Evolutionary conservation across 129 eudicot genomes (phyloP).

Genomic region (Centella asiatica): DNA sequence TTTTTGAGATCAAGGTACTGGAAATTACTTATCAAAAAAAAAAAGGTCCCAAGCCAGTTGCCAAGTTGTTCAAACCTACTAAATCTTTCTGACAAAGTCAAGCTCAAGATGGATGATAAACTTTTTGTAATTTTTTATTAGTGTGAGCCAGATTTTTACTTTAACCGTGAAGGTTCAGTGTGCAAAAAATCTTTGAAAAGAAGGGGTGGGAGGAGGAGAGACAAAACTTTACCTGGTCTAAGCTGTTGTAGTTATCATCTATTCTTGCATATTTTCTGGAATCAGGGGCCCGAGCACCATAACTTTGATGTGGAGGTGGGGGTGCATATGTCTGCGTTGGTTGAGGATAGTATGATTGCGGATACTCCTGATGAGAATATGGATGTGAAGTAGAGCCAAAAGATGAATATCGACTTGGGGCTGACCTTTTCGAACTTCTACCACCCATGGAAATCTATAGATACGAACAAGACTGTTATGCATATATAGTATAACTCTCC

Average conservation of each 20-base stretch:
- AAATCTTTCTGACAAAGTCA: not conserved
- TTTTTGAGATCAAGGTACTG: too few species aligned
- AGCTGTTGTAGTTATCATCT: conserved; percentile 55
- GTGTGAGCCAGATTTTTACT: too few species aligned
- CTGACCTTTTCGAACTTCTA: conserved; percentile 52
- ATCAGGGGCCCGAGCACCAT: conserved; percentile 37
- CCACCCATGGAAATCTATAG: conserved; percentile 45
- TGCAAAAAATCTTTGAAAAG: not conserved
- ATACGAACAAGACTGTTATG: too few species aligned
- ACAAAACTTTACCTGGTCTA: conserved; percentile 50
- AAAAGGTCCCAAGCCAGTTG: too few species aligned
- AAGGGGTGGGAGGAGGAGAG: too few species aligned
- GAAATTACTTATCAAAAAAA: too few species aligned
- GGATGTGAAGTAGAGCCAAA: conserved; percentile 46
- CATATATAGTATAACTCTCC: too few species aligned
- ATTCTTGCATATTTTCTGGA: conserved; percentile 54
- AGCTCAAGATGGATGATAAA: too few species aligned
- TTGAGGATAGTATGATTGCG: conserved; percentile 44
- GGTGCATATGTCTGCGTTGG: conserved; percentile 43
- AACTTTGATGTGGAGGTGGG: conserved; percentile 35
- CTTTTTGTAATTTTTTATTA: too few species aligned
- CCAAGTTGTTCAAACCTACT: too few species aligned
- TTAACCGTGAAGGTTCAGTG: too few species aligned
- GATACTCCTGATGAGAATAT: conserved; percentile 27
- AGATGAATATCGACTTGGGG: conserved; percentile 51